These are phyloP conservation scores for Solanum lycopersicoides DNA, from an alignment of 257 asterid genomes.

Conservation along the genomic window DNA sequence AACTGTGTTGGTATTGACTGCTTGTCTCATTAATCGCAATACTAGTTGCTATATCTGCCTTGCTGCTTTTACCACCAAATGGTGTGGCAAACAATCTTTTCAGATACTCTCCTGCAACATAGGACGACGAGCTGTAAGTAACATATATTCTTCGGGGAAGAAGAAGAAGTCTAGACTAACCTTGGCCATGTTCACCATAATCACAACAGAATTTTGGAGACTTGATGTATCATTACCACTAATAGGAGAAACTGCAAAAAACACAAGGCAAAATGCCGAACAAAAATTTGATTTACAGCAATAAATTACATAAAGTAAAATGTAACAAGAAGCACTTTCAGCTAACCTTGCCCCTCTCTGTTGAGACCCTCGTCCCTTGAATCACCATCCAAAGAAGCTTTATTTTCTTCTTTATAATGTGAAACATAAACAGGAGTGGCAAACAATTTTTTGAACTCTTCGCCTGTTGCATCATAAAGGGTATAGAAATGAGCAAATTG, in stretches of 20 bases:
- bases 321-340: neutral
- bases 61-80: neutral
- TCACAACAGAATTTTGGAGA: neutral
- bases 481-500: slow-evolving; percentile 1
- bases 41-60: neutral
- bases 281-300: neutral
- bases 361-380: neutral
- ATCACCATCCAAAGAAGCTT: neutral
- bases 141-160: neutral
- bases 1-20: neutral
- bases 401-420: neutral
- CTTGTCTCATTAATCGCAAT: neutral
- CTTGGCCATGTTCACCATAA: neutral
- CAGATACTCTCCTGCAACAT: slow-evolving; percentile 25
- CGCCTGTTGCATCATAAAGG: neutral
- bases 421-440: slow-evolving; percentile 2
- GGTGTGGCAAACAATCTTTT: slow-evolving; percentile 15
- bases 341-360: neutral
- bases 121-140: neutral
- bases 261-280: neutral
- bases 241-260: neutral
- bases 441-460: neutral
- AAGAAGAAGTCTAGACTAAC: neutral
- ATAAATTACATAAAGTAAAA: neutral
- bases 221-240: neutral